These are phyloP conservation scores for Serendipita sp. DNA, from an alignment of 768 basidiomycete genomes.

Conservation along the genomic window DNA sequence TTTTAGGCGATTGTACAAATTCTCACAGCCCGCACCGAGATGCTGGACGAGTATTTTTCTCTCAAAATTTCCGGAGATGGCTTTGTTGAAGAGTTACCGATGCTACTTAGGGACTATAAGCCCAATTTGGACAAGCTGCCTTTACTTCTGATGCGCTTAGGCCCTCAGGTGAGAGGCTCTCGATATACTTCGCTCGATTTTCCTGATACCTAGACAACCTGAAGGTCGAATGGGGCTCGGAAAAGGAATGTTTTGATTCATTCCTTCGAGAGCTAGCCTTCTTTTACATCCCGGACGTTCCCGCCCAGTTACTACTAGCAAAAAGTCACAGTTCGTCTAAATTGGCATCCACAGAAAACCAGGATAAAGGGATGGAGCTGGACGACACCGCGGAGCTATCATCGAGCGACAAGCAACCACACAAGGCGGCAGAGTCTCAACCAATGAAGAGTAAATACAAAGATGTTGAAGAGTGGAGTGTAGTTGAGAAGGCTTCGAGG, in stretches of 20 bases:
- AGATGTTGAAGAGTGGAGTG: conserved; percentile 12
- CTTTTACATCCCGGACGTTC: conserved; percentile 61
- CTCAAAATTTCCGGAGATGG: conserved; percentile 53
- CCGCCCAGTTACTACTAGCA: conserved; percentile 11
- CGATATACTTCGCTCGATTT: too few species aligned
- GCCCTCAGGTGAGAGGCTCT: conserved; percentile 54
- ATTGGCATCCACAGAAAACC: too few species aligned
- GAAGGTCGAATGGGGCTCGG: conserved; percentile 79
- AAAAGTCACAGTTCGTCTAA: neutral
- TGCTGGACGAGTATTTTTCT: conserved; percentile 88
- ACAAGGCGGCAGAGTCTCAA: conserved; percentile 7
- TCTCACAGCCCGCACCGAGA: conserved; percentile 47
- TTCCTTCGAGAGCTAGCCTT: conserved; percentile 82
- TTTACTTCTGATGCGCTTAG: conserved; percentile 75
- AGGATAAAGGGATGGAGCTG: neutral
- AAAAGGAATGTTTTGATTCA: conserved; percentile 68
- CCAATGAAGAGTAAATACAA: too few species aligned
- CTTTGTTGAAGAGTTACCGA: conserved; percentile 56
- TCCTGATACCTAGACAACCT: neutral
- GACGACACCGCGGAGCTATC: neutral
- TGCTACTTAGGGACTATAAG: conserved; percentile 72
- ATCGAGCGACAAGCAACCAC: conserved; percentile 1
- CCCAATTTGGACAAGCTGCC: conserved; percentile 87
- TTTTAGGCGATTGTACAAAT: conserved; percentile 47
- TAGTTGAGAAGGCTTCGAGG: conserved; percentile 39